phyloP scores from a whole-genome alignment of 2,329 filamentous ascomycete species.

The Cladosporium sp. region DNA sequence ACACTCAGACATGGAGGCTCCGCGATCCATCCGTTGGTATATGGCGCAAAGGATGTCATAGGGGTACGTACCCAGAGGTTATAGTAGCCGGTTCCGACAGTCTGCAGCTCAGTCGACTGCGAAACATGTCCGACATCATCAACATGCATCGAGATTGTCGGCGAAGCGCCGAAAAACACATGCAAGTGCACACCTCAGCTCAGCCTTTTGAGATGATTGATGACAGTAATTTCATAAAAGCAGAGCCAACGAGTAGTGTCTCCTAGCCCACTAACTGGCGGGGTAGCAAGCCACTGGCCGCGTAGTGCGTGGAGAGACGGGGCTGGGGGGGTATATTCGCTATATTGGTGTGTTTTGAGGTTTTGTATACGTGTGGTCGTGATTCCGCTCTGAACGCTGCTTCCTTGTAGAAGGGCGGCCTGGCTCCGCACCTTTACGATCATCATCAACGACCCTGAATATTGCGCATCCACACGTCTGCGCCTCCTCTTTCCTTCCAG shows the following conservation, averaged over 20 bases:
- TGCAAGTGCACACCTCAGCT: neutral
- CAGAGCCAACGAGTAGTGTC: conserved; percentile 1
- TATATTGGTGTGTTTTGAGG: neutral
- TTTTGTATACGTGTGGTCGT: neutral
- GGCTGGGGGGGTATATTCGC: neutral
- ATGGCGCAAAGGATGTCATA: neutral
- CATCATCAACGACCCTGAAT: neutral
- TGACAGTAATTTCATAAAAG: neutral
- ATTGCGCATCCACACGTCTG: neutral
- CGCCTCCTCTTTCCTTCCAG: neutral
- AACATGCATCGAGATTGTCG: neutral
- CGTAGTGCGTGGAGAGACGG: neutral
- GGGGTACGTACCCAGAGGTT: conserved; percentile 2
- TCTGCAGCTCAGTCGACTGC: neutral
- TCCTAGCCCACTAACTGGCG: neutral
- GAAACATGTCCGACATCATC: conserved; percentile 2
- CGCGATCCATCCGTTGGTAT: neutral
- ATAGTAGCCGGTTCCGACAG: neutral
- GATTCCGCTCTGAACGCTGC: neutral
- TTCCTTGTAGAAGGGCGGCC: neutral
- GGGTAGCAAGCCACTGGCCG: conserved; percentile 12
- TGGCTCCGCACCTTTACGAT: neutral
- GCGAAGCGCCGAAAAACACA: neutral
- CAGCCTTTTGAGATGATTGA: neutral
- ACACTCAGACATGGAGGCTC: neutral